A percentile compares a stretch with the other conserved stretches of the same genome.
phyloP scores from a whole-genome alignment of 805 yeast genomes.

The Pachysolen tannophilus region DNA sequence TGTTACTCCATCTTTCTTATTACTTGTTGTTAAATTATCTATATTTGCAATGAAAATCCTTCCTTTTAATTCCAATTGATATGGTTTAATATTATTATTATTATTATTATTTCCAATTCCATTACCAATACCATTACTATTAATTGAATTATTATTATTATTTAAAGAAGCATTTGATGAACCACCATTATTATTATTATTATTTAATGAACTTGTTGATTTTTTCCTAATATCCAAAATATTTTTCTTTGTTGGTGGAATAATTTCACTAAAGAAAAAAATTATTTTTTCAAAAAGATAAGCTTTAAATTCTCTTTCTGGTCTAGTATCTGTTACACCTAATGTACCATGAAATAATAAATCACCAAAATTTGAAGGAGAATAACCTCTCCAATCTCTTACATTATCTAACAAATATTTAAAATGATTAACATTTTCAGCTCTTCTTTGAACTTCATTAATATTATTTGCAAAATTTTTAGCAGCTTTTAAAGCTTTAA shows the following conservation, averaged over 20 bases:
- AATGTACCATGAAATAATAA: constrained; percentile 68
- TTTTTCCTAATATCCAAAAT: constrained; percentile 40
- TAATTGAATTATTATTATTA: constrained; percentile 2
- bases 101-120: too few species aligned
- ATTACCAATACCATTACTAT: too few species aligned
- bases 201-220: constrained; percentile 34
- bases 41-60: constrained; percentile 72
- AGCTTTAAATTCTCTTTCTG: constrained; percentile 82
- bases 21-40: constrained; percentile 28
- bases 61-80: constrained; percentile 57
- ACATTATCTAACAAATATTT: constrained; percentile 68
- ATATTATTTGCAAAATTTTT: constrained; percentile 81
- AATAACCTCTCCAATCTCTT: constrained; percentile 88
- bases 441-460: constrained; percentile 88
- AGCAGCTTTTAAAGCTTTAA: constrained; percentile 62
- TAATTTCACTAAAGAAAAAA: constrained; percentile 55
- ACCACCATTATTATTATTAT: too few species aligned
- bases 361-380: constrained; percentile 74
- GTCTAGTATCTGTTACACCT: constrained; percentile 57
- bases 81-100: too few species aligned
- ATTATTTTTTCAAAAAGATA: constrained; percentile 71
- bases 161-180: constrained; percentile 13
- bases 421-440: constrained; percentile 73
- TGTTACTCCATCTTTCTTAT: constrained; percentile 16
- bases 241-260: constrained; percentile 27